These are phyloP conservation scores for Saksenaea vasiformis DNA, from an alignment of 371 early-diverging fungal genomes.

Conservation along the genomic window DNA sequence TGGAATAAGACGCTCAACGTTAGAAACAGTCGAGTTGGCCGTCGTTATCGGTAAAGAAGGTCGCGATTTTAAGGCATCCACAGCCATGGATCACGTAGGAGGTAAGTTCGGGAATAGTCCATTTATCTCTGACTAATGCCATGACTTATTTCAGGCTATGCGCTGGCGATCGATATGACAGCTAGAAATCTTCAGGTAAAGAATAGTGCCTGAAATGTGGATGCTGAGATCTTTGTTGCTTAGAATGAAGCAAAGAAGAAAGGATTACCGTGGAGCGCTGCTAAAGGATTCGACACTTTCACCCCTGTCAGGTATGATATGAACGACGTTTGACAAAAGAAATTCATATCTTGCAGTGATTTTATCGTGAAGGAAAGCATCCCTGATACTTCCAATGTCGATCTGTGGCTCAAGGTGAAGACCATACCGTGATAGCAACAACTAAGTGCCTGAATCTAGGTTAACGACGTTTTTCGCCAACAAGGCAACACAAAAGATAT, in stretches of 20 bases:
- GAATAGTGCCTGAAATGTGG: not conserved
- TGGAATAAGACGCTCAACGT: not conserved
- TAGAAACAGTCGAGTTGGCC: conserved; percentile 78
- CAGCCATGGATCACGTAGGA: conserved; percentile 71
- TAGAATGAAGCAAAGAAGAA: conserved; percentile 81
- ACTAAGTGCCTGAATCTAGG: conserved; percentile 21
- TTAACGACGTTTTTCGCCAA: conserved; percentile 78
- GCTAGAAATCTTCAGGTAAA: conserved; percentile 82
- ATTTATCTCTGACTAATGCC: not conserved
- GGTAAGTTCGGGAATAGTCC: conserved; percentile 29
- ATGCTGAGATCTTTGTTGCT: not conserved
- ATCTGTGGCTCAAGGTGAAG: conserved; percentile 77
- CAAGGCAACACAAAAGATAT: conserved; percentile 88
- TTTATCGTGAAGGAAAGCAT: conserved; percentile 79
- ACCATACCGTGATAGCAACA: not conserved
- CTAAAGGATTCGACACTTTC: conserved; percentile 96
- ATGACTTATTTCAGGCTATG: conserved; percentile 68
- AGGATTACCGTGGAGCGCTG: conserved; percentile 89
- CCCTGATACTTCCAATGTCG: conserved; percentile 71
- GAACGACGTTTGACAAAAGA: not conserved
- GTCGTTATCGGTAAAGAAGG: conserved; percentile 89
- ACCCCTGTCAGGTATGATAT: conserved; percentile 75
- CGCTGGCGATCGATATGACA: conserved; percentile 91
- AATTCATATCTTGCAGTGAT: conserved; percentile 41
- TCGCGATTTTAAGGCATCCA: conserved; percentile 66